Conservation (phyloP, 2,329 filamentous ascomycete species). For the Annulohypoxylon truncatum region DNA sequence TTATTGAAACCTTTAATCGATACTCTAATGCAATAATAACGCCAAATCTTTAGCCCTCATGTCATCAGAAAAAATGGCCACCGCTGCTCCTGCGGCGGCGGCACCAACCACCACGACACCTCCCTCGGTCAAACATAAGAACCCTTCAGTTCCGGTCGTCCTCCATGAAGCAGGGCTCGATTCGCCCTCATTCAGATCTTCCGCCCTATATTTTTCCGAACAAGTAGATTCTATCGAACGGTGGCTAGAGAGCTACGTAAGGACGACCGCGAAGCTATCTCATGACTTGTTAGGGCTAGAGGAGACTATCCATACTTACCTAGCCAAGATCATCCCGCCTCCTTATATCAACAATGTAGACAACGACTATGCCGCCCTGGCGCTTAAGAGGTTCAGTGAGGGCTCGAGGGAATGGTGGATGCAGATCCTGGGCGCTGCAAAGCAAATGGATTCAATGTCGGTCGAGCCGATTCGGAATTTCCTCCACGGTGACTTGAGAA, state of each 20-base stretch:
- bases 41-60: constrained; percentile 9
- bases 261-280: constrained; percentile 65
- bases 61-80: constrained; percentile 43
- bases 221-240: constrained; percentile 91
- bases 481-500: constrained; percentile 79
- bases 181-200: constrained; percentile 93
- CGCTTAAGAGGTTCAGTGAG: constrained; percentile 86
- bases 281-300: constrained; percentile 80
- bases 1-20: not conserved
- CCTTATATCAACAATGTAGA: constrained; percentile 84
- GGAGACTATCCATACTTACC: constrained; percentile 79
- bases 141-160: constrained; percentile 75
- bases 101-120: constrained; percentile 37
- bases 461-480: constrained; percentile 86
- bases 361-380: constrained; percentile 92
- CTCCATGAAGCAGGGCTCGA: constrained; percentile 96
- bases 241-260: constrained; percentile 80
- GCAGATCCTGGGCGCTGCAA: constrained; percentile 77
- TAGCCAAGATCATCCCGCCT: constrained; percentile 80
- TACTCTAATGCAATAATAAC: constrained; percentile 33
- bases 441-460: constrained; percentile 79
- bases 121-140: constrained; percentile 43
- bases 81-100: constrained; percentile 39
- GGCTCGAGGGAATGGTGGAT: constrained; percentile 90
- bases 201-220: constrained; percentile 86